These are phyloP conservation scores for Nymphaea thermarum DNA, from an alignment of 164 flowering plant species.

Conservation along the genomic window DNA sequence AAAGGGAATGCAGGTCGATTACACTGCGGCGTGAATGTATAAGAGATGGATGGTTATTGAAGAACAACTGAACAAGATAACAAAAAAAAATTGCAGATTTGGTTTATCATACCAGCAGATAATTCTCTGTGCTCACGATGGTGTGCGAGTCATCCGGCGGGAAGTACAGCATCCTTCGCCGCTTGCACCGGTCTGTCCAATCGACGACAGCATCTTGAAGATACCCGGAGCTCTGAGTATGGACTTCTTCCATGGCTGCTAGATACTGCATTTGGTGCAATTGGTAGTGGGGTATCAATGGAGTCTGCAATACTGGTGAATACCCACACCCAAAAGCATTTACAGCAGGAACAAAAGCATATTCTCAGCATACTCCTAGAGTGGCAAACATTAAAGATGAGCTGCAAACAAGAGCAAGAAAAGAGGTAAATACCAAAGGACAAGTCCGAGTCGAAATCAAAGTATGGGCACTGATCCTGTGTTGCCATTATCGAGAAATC, in stretches of 20 bases:
- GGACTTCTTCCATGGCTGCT: not conserved
- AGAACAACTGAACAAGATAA: no score
- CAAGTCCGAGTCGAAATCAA: not conserved
- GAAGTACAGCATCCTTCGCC: conserved; percentile 7
- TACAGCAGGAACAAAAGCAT: not conserved
- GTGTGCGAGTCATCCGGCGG: conserved; percentile 1
- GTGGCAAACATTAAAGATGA: no score
- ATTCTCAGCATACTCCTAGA: not conserved
- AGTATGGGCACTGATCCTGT: not conserved
- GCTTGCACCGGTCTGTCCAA: conserved; percentile 15
- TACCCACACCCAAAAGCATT: not conserved
- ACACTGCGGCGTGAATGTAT: no score
- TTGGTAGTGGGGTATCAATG: not conserved
- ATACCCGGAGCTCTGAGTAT: conserved; percentile 12
- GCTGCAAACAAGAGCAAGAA: not conserved
- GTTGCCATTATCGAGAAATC: not conserved
- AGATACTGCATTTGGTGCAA: not conserved
- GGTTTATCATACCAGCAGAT: not conserved
- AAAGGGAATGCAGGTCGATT: not conserved
- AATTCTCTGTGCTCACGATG: not conserved
- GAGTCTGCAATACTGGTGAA: not conserved
- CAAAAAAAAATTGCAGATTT: not conserved
- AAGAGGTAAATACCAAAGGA: not conserved
- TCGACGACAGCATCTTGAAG: conserved; percentile 23
- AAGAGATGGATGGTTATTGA: no score